A percentile compares a stretch with the other conserved stretches of the same genome.
Conservation (phyloP, 257 asterid genomes). For the Gynochthodes officinalis region DNA sequence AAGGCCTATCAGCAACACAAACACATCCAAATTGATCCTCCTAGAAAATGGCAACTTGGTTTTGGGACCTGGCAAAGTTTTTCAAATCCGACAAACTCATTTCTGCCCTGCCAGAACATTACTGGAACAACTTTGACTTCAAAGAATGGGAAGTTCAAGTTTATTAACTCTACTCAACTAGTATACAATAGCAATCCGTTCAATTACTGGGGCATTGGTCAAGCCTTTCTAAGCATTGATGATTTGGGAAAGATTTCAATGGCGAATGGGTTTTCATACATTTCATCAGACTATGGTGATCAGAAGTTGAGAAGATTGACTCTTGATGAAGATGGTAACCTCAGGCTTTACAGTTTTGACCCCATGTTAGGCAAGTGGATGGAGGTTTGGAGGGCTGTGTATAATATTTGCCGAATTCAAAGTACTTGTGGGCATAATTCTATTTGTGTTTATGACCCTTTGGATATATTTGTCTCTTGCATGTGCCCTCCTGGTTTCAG, state of each 20-base stretch:
- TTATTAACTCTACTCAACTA: conserved; percentile 38
- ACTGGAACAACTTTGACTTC: conserved; percentile 40
- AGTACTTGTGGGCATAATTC: conserved; percentile 69
- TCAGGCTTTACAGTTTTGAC: conserved; percentile 54
- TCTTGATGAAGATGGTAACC: conserved; percentile 67
- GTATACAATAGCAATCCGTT: conserved; percentile 22
- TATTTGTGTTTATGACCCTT: conserved; percentile 49
- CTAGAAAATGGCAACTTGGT: conserved; percentile 43
- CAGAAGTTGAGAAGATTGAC: conserved; percentile 50
- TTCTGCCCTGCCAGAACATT: conserved; percentile 52
- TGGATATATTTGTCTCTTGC: conserved; percentile 44
- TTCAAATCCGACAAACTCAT: conserved; percentile 47
- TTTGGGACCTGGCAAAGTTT: conserved; percentile 58
- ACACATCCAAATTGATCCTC: conserved; percentile 35
- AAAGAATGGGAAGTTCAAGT: conserved; percentile 42
- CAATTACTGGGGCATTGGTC: conserved; percentile 38
- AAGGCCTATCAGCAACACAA: conserved; percentile 13
- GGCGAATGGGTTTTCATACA: conserved; percentile 17
- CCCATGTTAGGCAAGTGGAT: conserved; percentile 32
- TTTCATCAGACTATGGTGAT: conserved; percentile 49
- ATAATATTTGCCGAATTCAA: conserved; percentile 44
- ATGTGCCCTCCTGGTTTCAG: conserved; percentile 72
- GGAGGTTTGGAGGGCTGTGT: conserved; percentile 57
- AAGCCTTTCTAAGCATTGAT: conserved; percentile 36
- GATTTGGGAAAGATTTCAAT: conserved; percentile 33